phyloP scores from a whole-genome alignment of 345 rosid species.

The Euclidium syriacum region DNA sequence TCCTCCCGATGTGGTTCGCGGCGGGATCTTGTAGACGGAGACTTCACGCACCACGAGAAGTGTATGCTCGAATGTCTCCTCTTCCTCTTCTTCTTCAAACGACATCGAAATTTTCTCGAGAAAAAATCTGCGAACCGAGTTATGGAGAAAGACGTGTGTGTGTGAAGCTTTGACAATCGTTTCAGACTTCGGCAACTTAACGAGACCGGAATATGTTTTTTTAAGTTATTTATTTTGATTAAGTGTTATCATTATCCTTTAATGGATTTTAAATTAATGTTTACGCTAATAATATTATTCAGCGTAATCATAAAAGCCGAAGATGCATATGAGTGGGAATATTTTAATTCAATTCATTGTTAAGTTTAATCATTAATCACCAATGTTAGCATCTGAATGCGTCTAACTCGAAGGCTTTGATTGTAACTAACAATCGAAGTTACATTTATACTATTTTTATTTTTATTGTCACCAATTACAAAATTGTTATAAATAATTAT shows the following conservation, averaged over 20 bases:
- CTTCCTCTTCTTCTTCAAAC: conserved; percentile 84
- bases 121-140: background rate
- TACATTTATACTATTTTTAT: too few relatives aligned
- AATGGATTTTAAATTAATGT: background rate
- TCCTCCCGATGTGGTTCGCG: conserved; percentile 89
- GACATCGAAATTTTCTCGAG: conserved; percentile 47
- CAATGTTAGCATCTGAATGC: too few relatives aligned
- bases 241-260: background rate
- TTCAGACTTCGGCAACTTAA: conserved; percentile 23
- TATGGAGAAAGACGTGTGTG: conserved; percentile 26
- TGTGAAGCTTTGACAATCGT: conserved; percentile 6
- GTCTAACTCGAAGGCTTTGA: too few relatives aligned
- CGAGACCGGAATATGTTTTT: background rate
- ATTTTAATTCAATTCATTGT: too few relatives aligned
- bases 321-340: background rate
- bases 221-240: background rate
- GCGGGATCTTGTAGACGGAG: conserved; percentile 86
- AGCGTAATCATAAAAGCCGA: background rate
- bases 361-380: too few relatives aligned
- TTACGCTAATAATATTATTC: background rate
- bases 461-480: too few relatives aligned
- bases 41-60: conserved; percentile 96
- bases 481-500: too few relatives aligned
- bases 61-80: conserved; percentile 86
- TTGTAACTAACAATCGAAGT: too few relatives aligned